phyloP scores from a whole-genome alignment of 2,329 filamentous ascomycete genomes.

The Talaromyces sp. region DNA sequence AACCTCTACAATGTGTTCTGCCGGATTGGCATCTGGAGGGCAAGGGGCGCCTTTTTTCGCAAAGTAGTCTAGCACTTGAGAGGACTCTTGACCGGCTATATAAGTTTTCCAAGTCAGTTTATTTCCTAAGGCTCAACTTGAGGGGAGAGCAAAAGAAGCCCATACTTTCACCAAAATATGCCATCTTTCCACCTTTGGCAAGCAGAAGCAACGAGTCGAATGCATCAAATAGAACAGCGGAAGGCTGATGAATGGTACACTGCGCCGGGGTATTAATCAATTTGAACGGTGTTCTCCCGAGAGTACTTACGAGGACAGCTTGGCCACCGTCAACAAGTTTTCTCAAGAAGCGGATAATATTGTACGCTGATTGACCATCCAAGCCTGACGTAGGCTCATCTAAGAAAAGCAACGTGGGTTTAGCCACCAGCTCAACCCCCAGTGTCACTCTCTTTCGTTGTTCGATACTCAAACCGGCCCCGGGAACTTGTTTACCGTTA shows the following conservation, averaged over 20 bases:
- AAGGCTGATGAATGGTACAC: constrained; percentile 65
- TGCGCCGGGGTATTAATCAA: constrained; percentile 1
- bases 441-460: constrained; percentile 61
- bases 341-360: constrained; percentile 55
- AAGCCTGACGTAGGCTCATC: constrained; percentile 60
- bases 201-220: constrained; percentile 63
- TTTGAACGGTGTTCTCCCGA: neutral
- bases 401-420: constrained; percentile 56
- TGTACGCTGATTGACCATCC: constrained; percentile 59
- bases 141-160: neutral
- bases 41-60: constrained; percentile 51
- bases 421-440: constrained; percentile 55
- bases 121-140: neutral
- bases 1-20: constrained; percentile 41
- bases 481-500: constrained; percentile 27
- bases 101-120: neutral
- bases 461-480: constrained; percentile 58
- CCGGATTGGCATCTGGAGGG: constrained; percentile 48
- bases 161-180: constrained; percentile 58
- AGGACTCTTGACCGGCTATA: constrained; percentile 33
- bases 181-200: constrained; percentile 59
- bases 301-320: constrained; percentile 51
- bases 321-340: constrained; percentile 63
- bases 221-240: constrained; percentile 59
- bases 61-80: constrained; percentile 44